Evolutionary conservation across 2,329 filamentous ascomycete species (phyloP).

Genomic region (Pseudogymnoascus sp.): DNA sequence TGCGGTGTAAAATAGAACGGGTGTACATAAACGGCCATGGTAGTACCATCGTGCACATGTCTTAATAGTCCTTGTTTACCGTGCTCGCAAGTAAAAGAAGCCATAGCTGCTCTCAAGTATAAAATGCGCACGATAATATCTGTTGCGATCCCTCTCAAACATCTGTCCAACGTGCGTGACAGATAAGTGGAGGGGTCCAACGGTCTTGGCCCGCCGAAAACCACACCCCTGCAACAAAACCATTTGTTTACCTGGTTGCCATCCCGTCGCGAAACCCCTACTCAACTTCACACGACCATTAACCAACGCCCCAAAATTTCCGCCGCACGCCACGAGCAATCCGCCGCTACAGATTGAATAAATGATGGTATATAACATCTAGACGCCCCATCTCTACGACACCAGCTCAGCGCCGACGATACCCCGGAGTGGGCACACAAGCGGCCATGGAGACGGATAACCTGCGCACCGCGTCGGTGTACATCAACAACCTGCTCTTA

Average conservation of each 20-base stretch:
- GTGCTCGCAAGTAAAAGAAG: neutral
- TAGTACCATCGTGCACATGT: neutral
- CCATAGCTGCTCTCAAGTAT: neutral
- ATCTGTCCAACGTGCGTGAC: neutral
- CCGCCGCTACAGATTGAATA: neutral
- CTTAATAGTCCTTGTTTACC: neutral
- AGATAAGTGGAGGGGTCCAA: neutral
- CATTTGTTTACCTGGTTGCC: neutral
- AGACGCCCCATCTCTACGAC: neutral
- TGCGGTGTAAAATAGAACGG: neutral
- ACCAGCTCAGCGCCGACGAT: neutral
- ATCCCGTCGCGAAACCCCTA: neutral
- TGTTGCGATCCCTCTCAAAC: neutral
- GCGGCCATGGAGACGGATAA: constrained; percentile 38
- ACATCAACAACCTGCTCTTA: constrained; percentile 64
- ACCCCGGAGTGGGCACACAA: neutral
- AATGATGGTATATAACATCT: neutral
- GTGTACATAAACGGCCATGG: neutral
- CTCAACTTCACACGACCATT: neutral
- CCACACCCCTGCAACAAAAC: neutral
- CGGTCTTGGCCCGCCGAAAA: neutral
- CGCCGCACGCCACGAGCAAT: neutral
- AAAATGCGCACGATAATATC: neutral
- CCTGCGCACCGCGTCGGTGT: constrained; percentile 57
- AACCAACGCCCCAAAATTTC: neutral